phyloP scores from a whole-genome alignment of 2,329 filamentous ascomycete genomes.

The Cladosporium sp. region DNA sequence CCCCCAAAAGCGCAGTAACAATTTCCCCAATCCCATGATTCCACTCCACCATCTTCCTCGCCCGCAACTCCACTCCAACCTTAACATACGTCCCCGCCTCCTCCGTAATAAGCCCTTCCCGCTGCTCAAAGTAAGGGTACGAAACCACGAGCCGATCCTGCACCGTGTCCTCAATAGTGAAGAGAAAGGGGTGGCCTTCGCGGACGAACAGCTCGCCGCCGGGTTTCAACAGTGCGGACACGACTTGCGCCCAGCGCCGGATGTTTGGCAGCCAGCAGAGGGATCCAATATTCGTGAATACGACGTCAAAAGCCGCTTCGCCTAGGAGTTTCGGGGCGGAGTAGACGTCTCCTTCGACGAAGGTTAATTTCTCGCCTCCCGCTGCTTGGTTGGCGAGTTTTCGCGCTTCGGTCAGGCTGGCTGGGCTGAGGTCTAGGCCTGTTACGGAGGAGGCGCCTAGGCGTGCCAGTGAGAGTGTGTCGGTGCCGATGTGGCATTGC shows the following conservation, averaged over 20 bases:
- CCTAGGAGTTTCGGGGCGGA: constrained; percentile 12
- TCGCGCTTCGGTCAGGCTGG: constrained; percentile 15
- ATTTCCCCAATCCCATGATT: constrained; percentile 23
- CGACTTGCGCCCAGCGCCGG: constrained; percentile 16
- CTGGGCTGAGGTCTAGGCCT: constrained; percentile 20
- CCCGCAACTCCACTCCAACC: constrained; percentile 12
- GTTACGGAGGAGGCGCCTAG: constrained; percentile 17
- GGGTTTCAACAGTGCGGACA: constrained; percentile 14
- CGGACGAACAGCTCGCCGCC: constrained; percentile 19
- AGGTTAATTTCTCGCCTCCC: constrained; percentile 15
- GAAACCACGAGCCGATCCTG: constrained; percentile 14
- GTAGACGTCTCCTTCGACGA: constrained; percentile 18
- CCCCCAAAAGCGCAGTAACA: constrained; percentile 17
- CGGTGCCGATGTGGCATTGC: constrained; percentile 23
- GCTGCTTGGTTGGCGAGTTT: constrained; percentile 14
- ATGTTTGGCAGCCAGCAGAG: constrained; percentile 21
- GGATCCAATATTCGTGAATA: constrained; percentile 21
- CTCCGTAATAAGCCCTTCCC: constrained; percentile 13
- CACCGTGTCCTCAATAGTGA: constrained; percentile 10
- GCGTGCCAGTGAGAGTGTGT: constrained; percentile 22
- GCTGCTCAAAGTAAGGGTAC: constrained; percentile 20
- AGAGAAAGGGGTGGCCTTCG: constrained; percentile 19
- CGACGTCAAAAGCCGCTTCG: constrained; percentile 16
- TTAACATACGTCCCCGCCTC: constrained; percentile 15
- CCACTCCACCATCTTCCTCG: constrained; percentile 16